Evolutionary conservation across 805 yeast species (phyloP).

Genomic region (Candida sanyiensis): DNA sequence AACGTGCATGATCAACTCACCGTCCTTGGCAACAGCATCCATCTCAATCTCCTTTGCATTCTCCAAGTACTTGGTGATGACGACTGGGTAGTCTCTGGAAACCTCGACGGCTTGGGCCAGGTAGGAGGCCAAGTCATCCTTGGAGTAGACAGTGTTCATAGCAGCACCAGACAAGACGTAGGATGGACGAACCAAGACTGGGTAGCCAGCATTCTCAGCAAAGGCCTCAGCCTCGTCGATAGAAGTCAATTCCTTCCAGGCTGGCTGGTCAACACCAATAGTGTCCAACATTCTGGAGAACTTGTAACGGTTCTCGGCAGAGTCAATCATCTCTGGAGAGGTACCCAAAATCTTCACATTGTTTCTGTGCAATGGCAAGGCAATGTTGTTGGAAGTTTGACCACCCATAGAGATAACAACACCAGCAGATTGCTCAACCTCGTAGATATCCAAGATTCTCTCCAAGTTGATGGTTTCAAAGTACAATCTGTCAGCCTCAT

Average conservation of each 20-base stretch:
- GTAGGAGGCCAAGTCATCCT: constrained; percentile 81
- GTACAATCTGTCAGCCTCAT: constrained; percentile 94
- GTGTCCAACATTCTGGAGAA: constrained; percentile 95
- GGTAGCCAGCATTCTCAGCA: constrained; percentile 87
- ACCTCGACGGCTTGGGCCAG: constrained; percentile 94
- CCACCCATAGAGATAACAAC: constrained; percentile 98
- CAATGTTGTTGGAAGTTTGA: constrained; percentile 95
- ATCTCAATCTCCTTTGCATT: constrained; percentile 97
- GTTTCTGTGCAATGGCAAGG: constrained; percentile 86
- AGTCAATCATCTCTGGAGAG: constrained; percentile 96
- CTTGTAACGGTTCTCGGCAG: constrained; percentile 97
- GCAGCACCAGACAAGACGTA: constrained; percentile 98
- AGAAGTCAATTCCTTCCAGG: constrained; percentile 96
- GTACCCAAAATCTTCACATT: constrained; percentile 95
- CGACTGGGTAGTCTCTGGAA: constrained; percentile 97
- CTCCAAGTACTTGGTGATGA: constrained; percentile 92
- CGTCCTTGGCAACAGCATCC: constrained; percentile 97
- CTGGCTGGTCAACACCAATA: constrained; percentile 97
- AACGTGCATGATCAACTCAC: constrained; percentile 92
- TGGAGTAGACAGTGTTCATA: constrained; percentile 92
- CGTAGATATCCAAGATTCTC: constrained; percentile 91
- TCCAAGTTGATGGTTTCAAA: constrained; percentile 94
- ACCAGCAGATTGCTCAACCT: constrained; percentile 83
- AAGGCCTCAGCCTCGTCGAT: constrained; percentile 87
- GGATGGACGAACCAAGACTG: constrained; percentile 95